Evolutionary conservation across 305 asterid genomes (phyloP).

Genomic region (Caryopteris hybrid): DNA sequence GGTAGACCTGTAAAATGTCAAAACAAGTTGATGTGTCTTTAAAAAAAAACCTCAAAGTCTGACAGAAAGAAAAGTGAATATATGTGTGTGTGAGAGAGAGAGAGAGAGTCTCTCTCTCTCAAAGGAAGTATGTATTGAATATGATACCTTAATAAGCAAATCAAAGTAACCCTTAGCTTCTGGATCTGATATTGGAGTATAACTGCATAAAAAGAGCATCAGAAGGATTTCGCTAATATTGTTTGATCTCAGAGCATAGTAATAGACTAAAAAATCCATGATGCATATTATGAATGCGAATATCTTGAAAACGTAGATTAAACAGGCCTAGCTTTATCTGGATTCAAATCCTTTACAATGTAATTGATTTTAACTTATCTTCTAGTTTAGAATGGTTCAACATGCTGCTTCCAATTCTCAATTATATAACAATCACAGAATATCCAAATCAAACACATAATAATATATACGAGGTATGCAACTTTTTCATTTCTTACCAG

Average conservation of each 20-base stretch:
- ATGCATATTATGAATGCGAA: conserved; percentile 14
- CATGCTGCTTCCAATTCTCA: background rate
- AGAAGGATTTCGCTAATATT: conserved; percentile 20
- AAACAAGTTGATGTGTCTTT: conserved; percentile 13
- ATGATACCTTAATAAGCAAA: conserved; percentile 80
- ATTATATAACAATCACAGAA: background rate
- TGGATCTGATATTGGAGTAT: conserved; percentile 95
- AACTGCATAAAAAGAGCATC: conserved; percentile 52
- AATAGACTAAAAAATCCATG: conserved; percentile 4
- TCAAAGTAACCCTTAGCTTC: conserved; percentile 80
- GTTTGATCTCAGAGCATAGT: conserved; percentile 12
- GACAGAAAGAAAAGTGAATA: background rate
- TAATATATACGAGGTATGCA: background rate
- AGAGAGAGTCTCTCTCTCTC: too few relatives aligned
- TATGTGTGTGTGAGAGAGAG: background rate
- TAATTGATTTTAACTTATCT: background rate
- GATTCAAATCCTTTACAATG: conserved; percentile 1
- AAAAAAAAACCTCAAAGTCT: conserved; percentile 1
- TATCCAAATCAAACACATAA: conserved; percentile 4
- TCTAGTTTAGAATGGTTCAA: background rate
- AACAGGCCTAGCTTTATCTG: conserved; percentile 2
- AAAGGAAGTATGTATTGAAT: background rate
- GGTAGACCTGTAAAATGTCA: conserved; percentile 61
- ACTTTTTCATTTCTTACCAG: background rate
- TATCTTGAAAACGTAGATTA: conserved; percentile 17